Conservation (phyloP, 1,139 yeast species). For the Eremothecium cymbalariae region DNA sequence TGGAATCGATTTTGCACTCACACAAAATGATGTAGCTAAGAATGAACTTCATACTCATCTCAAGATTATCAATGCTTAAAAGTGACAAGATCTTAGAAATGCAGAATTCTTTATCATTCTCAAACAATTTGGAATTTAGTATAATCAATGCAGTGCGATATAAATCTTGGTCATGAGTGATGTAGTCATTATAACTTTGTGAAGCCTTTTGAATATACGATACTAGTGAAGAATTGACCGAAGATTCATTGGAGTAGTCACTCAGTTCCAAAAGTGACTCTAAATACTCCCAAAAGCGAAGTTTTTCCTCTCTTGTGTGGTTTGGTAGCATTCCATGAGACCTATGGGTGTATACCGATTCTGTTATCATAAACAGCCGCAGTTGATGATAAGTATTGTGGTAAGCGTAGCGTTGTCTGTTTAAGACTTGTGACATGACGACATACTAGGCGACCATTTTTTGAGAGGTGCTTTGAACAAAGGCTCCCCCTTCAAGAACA, state of each 20-base stretch:
- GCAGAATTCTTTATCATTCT: conserved; percentile 36
- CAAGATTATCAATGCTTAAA: conserved; percentile 34
- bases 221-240: conserved; percentile 30
- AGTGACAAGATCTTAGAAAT: conserved; percentile 41
- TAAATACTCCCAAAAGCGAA: conserved; percentile 31
- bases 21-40: conserved; percentile 45
- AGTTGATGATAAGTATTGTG: no score
- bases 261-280: conserved; percentile 21
- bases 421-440: no score
- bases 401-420: background rate
- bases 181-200: conserved; percentile 29
- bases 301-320: conserved; percentile 1
- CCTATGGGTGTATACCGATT: background rate
- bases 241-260: conserved; percentile 15
- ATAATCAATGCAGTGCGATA: conserved; percentile 33
- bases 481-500: no score
- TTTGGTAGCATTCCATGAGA: background rate
- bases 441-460: no score
- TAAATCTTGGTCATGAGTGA: conserved; percentile 32
- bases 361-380: background rate
- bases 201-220: conserved; percentile 31
- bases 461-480: no score
- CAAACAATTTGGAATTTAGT: conserved; percentile 33
- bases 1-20: conserved; percentile 39
- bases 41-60: conserved; percentile 36